Evolutionary conservation across 2,329 filamentous ascomycete species (phyloP).

Genomic region (Nigrospora oryzae): DNA sequence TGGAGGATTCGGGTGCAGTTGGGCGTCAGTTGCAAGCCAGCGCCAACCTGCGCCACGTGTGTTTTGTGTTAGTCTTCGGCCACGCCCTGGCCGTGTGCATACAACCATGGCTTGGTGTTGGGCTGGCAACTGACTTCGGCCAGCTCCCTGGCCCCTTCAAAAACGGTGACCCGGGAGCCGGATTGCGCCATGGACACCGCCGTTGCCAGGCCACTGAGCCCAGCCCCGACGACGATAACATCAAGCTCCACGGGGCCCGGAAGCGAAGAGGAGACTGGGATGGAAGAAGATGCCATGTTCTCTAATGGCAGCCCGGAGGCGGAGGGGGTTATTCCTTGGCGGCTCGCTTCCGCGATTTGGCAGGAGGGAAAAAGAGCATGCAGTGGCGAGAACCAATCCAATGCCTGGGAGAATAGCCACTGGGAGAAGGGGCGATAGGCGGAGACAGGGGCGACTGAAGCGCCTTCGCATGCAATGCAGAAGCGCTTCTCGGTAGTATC

Average conservation of each 20-base stretch:
- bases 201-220: conserved; percentile 30
- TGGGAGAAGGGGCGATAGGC: no score
- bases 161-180: conserved; percentile 30
- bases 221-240: conserved; percentile 32
- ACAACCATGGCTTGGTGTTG: no score
- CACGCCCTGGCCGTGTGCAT: not conserved
- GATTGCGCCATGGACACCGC: conserved; percentile 27
- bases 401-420: no score
- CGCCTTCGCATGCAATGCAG: no score
- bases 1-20: conserved; percentile 40
- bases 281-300: not conserved
- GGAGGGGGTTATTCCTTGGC: no score
- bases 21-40: conserved; percentile 44
- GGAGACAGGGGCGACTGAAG: no score
- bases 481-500: no score
- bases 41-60: conserved; percentile 31
- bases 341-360: no score
- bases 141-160: conserved; percentile 30
- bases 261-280: not conserved
- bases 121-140: conserved; percentile 21
- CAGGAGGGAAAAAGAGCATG: no score
- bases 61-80: conserved; percentile 3
- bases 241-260: conserved; percentile 12
- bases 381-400: no score
- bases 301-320: no score